These are phyloP conservation scores for Lepraria neglecta DNA, from an alignment of 495 filamentous ascomycete genomes.

Conservation along the genomic window DNA sequence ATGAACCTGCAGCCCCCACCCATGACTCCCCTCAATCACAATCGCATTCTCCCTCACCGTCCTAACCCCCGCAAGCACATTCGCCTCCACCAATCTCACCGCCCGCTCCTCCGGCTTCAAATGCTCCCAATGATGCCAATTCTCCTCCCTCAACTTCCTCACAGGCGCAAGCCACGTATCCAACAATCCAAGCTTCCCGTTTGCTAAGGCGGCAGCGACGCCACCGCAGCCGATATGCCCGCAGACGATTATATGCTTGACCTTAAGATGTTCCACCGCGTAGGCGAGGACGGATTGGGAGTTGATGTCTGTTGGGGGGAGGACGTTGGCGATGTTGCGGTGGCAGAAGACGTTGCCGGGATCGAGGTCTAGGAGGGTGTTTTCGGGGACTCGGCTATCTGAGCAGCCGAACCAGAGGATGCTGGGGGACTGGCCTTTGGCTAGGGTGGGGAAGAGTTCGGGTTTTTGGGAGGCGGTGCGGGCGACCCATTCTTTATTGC, in stretches of 20 bases:
- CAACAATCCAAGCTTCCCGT: conserved; percentile 59
- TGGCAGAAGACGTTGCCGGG: conserved; percentile 91
- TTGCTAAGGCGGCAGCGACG: conserved; percentile 60
- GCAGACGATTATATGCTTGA: conserved; percentile 78
- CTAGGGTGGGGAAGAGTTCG: conserved; percentile 63
- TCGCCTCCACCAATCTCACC: conserved; percentile 58
- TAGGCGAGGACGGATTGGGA: conserved; percentile 76
- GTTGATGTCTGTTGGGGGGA: conserved; percentile 71
- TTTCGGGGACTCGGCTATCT: conserved; percentile 84
- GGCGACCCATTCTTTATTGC: conserved; percentile 67
- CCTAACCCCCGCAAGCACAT: conserved; percentile 60
- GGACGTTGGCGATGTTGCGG: conserved; percentile 90
- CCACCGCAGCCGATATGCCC: conserved; percentile 82
- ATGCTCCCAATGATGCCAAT: conserved; percentile 45
- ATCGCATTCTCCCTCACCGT: conserved; percentile 46
- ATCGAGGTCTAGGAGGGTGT: conserved; percentile 69
- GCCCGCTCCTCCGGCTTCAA: conserved; percentile 44
- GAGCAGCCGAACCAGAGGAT: conserved; percentile 93
- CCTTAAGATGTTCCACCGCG: conserved; percentile 65
- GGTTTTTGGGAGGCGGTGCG: conserved; percentile 61
- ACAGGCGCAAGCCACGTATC: conserved; percentile 78
- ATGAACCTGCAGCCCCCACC: conserved; percentile 66
- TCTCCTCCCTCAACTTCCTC: conserved; percentile 47
- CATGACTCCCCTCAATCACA: conserved; percentile 54
- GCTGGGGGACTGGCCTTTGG: conserved; percentile 61